These are phyloP conservation scores for Dalbergia cochinchinensis DNA, from an alignment of 306 rosid species.

Conservation along the genomic window DNA sequence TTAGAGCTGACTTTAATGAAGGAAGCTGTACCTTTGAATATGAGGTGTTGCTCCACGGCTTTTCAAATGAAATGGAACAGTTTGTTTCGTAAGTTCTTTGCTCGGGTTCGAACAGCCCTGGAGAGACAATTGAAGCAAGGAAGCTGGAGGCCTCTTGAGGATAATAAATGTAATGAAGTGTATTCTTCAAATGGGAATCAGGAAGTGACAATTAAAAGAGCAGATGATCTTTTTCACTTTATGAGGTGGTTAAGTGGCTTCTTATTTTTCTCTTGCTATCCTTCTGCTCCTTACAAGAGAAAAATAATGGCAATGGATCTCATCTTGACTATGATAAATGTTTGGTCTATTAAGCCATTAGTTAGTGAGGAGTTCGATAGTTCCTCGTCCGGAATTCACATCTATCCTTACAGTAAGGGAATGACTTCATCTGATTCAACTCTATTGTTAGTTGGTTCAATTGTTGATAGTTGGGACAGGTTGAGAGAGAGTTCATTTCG, in stretches of 20 bases:
- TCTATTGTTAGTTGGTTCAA: slow-evolving; percentile 86
- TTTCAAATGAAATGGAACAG: slow-evolving; percentile 99
- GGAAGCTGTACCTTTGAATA: slow-evolving; percentile 92
- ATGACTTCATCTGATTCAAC: slow-evolving; percentile 79
- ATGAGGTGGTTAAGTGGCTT: slow-evolving; percentile 98
- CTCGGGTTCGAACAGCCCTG: slow-evolving; percentile 91
- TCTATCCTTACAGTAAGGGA: slow-evolving; percentile 82
- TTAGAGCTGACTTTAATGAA: slow-evolving; percentile 85
- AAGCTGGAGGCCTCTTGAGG: slow-evolving; percentile 72
- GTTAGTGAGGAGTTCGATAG: slow-evolving; percentile 49
- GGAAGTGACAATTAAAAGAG: slow-evolving; percentile 62
- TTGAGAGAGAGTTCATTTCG: slow-evolving; percentile 87
- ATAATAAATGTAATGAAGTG: slow-evolving; percentile 43
- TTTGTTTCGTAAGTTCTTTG: slow-evolving; percentile 89
- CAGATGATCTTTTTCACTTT: slow-evolving; percentile 79
- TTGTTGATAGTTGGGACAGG: slow-evolving; percentile 98
- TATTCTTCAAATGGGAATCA: slow-evolving; percentile 52
- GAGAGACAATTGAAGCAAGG: slow-evolving; percentile 95
- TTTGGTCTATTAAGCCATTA: slow-evolving; percentile 80
- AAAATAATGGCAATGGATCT: slow-evolving; percentile 97
- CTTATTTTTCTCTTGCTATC: slow-evolving; percentile 95
- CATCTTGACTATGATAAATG: slow-evolving; percentile 77
- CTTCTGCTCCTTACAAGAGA: slow-evolving; percentile 98
- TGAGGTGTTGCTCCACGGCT: slow-evolving; percentile 95
- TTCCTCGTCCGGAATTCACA: slow-evolving; percentile 53